phyloP scores from a whole-genome alignment of 2,329 filamentous ascomycete species.

The Cadophora malorum region DNA sequence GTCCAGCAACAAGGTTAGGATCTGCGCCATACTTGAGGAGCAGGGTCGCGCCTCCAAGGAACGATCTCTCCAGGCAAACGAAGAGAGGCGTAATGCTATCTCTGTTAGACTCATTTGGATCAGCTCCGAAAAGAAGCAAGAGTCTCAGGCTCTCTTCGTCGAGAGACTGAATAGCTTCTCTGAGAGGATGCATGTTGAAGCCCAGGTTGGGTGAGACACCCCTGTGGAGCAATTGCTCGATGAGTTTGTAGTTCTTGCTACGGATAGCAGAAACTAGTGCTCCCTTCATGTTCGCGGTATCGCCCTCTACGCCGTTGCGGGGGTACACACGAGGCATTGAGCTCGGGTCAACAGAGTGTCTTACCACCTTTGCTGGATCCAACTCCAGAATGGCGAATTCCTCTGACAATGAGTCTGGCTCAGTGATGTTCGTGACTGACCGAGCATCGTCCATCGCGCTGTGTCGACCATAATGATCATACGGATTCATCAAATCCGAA shows the following conservation, averaged over 20 bases:
- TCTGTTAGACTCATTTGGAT: constrained; percentile 59
- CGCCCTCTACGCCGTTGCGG: constrained; percentile 51
- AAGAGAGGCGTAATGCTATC: constrained; percentile 59
- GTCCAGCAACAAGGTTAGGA: constrained; percentile 57
- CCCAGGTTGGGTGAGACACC: constrained; percentile 60
- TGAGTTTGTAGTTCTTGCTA: constrained; percentile 60
- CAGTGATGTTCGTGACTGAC: constrained; percentile 41
- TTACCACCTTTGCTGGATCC: constrained; percentile 52
- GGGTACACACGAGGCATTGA: constrained; percentile 60
- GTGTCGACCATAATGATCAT: constrained; percentile 28
- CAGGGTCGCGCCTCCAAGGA: constrained; percentile 61
- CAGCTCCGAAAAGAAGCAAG: constrained; percentile 62
- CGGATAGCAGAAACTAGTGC: constrained; percentile 61
- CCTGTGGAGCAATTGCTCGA: constrained; percentile 64
- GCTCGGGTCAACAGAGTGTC: constrained; percentile 56
- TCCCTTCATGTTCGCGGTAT: constrained; percentile 52
- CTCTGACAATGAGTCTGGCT: constrained; percentile 47
- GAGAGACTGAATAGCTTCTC: constrained; percentile 57
- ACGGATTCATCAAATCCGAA: constrained; percentile 4
- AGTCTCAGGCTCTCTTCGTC: constrained; percentile 62
- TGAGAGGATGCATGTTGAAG: constrained; percentile 55
- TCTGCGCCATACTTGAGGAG: constrained; percentile 71
- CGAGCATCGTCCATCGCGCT: constrained; percentile 41
- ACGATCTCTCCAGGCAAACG: constrained; percentile 58
- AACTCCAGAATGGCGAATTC: constrained; percentile 51